phyloP scores from a whole-genome alignment of 495 filamentous ascomycete species.

The Cryomyces minteri region DNA sequence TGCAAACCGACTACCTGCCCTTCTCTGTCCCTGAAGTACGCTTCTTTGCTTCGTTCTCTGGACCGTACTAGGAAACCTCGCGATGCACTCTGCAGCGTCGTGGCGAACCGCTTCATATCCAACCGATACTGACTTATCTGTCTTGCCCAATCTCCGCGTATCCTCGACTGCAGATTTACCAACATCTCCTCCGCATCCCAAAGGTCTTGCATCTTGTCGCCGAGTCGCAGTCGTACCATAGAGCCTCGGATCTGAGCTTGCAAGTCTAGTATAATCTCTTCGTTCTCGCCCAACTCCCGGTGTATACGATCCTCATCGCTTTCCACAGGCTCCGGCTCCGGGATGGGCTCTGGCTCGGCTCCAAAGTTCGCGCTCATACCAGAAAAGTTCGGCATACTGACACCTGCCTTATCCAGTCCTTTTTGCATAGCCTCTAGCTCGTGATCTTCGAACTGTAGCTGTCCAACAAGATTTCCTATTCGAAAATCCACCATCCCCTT shows the following conservation, averaged over 20 bases:
- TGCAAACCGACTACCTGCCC: slow-evolving; percentile 62
- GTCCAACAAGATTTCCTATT: slow-evolving; percentile 95
- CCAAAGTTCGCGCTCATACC: slow-evolving; percentile 94
- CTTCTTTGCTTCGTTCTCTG: slow-evolving; percentile 37
- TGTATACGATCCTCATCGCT: slow-evolving; percentile 80
- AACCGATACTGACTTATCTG: slow-evolving; percentile 64
- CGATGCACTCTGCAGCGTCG: slow-evolving; percentile 56
- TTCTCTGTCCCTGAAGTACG: slow-evolving; percentile 53
- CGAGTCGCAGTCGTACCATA: slow-evolving; percentile 55
- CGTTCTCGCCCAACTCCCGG: slow-evolving; percentile 62
- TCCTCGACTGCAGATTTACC: slow-evolving; percentile 61
- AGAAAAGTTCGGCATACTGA: slow-evolving; percentile 93
- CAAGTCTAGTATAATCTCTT: slow-evolving; percentile 51
- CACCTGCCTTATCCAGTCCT: slow-evolving; percentile 82
- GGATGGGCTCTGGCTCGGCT: slow-evolving; percentile 44
- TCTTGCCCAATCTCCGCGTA: slow-evolving; percentile 62
- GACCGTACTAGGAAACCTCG: slow-evolving; percentile 64
- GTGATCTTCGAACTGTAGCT: slow-evolving; percentile 93
- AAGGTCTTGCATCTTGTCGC: slow-evolving; percentile 67
- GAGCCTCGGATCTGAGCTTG: slow-evolving; percentile 81
- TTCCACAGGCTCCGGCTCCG: slow-evolving; percentile 56
- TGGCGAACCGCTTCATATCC: slow-evolving; percentile 59
- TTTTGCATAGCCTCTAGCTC: slow-evolving; percentile 95
- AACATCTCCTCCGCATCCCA: slow-evolving; percentile 75
- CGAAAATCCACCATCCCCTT: slow-evolving; percentile 89